Evolutionary conservation across 192 early-diverging fungal species (phyloP).

Genomic region (Umbelopsis ramanniana): DNA sequence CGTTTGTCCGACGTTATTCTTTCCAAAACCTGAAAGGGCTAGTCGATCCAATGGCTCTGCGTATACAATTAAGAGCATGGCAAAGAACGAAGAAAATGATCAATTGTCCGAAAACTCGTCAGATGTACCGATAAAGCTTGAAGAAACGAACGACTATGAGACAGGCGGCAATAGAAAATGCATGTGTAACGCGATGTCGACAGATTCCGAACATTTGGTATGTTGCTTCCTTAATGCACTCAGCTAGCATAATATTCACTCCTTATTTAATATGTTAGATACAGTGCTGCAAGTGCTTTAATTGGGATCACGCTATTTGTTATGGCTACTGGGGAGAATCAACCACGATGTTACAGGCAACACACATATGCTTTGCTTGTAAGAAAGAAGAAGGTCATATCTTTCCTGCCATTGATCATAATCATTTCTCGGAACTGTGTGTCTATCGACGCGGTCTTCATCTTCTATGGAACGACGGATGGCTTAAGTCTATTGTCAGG

Average conservation of each 20-base stretch:
- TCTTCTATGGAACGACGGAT: not conserved
- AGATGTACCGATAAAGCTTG: no score
- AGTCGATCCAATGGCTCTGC: not conserved
- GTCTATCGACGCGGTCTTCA: not conserved
- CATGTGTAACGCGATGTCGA: no score
- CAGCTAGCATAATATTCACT: not conserved
- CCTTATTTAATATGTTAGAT: not conserved
- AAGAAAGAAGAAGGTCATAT: not conserved
- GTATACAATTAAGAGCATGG: not conserved
- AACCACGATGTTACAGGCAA: not conserved
- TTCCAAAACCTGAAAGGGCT: not conserved
- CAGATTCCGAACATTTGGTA: no score
- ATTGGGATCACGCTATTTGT: not conserved
- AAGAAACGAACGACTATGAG: no score
- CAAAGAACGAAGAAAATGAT: not conserved
- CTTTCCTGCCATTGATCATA: not conserved
- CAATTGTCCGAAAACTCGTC: no score
- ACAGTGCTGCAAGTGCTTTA: not conserved
- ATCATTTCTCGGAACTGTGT: not conserved
- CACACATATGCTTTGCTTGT: slow-evolving; percentile 9
- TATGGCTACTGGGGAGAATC: not conserved
- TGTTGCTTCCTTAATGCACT: no score
- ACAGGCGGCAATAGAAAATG: no score
- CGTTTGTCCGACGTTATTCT: not conserved
- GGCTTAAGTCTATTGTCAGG: not conserved